Conservation (phyloP, 2,329 filamentous ascomycete genomes). For the Monilinia vaccinii-corymbosi region DNA sequence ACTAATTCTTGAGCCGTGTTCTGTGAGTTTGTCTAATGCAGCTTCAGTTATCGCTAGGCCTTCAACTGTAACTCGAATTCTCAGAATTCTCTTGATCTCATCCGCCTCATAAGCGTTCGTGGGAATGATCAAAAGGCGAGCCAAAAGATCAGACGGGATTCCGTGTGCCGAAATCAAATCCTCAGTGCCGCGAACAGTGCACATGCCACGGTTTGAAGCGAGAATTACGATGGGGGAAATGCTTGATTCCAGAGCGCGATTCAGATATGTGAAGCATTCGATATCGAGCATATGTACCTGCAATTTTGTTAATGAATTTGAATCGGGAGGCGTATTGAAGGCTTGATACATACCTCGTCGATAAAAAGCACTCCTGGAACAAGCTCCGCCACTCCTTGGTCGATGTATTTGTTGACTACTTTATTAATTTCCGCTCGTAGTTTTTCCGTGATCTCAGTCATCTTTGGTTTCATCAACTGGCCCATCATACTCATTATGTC, state of each 20-base stretch:
- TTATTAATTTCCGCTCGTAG: constrained; percentile 95
- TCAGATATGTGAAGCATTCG: constrained; percentile 98
- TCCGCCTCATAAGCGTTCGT: constrained; percentile 80
- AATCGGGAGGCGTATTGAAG: constrained; percentile 1
- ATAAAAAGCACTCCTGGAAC: constrained; percentile 99
- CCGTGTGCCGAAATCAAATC: constrained; percentile 82
- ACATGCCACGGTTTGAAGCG: constrained; percentile 91
- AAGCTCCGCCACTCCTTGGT: constrained; percentile 93
- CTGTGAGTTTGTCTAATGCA: constrained; percentile 78
- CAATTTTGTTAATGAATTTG: constrained; percentile 13
- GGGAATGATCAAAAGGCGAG: constrained; percentile 89
- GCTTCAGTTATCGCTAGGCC: constrained; percentile 68
- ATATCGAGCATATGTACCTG: constrained; percentile 99
- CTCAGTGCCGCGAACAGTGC: constrained; percentile 79
- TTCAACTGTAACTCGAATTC: constrained; percentile 75
- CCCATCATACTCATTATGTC: constrained; percentile 99
- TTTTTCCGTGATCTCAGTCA: constrained; percentile 99
- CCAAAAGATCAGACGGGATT: constrained; percentile 86
- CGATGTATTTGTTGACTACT: constrained; percentile 97
- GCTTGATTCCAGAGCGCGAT: constrained; percentile 89
- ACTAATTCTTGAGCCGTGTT: constrained; percentile 81
- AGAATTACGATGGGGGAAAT: constrained; percentile 97
- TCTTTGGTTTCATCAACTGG: constrained; percentile 98
- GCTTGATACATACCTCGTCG: constrained; percentile 64
- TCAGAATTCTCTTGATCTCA: constrained; percentile 89